These are phyloP conservation scores for Cunninghamia lanceolata DNA, from an alignment of 75 land plant species.

Conservation along the genomic window DNA sequence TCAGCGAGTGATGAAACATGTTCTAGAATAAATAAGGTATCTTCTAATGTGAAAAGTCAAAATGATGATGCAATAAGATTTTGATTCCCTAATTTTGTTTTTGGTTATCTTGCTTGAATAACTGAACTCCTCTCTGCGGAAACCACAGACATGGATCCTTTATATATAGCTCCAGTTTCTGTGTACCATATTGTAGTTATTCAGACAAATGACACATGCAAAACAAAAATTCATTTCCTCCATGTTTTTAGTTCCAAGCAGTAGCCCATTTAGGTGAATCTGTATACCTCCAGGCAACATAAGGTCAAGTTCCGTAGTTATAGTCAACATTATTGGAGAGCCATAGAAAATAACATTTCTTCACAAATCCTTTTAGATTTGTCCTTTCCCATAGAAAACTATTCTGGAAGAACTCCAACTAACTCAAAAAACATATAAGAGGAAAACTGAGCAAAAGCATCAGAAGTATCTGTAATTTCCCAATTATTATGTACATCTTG, in stretches of 20 bases:
- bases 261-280: not conserved
- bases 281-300: not conserved
- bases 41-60: not conserved
- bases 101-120: not conserved
- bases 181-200: not conserved
- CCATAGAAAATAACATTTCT: too few relatives aligned
- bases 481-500: too few relatives aligned
- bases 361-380: too few relatives aligned
- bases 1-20: slow-evolving; percentile 5
- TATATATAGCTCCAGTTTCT: not conserved
- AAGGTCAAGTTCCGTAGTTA: too few relatives aligned
- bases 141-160: not conserved
- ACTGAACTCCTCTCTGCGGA: not conserved
- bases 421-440: too few relatives aligned
- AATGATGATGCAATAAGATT: not conserved
- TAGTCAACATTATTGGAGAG: not conserved
- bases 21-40: slow-evolving; percentile 1
- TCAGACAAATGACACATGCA: not conserved
- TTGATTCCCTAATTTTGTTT: not conserved
- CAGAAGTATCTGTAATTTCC: too few relatives aligned
- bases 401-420: too few relatives aligned
- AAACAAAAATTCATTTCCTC: not conserved
- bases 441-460: too few relatives aligned
- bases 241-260: not conserved
- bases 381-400: too few relatives aligned